These are phyloP conservation scores for Phytophthora cryptogea DNA, from an alignment of 352 stramenopile genomes.

Conservation along the genomic window DNA sequence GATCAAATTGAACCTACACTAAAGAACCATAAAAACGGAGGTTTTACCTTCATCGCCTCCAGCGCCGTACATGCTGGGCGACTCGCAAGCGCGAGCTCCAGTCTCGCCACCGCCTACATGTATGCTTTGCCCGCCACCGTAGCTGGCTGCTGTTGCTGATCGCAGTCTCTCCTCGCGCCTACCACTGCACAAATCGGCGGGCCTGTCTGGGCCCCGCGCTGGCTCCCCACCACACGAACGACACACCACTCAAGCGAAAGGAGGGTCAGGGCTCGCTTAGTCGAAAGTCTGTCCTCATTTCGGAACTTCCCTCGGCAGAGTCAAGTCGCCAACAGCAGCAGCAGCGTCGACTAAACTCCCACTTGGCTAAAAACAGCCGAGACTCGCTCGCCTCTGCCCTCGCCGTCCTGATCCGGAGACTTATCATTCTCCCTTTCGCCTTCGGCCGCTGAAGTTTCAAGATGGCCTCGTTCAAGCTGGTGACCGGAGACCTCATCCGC, in stretches of 20 bases:
- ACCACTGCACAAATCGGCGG: constrained; percentile 6
- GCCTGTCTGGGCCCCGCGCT: constrained; percentile 12
- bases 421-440: constrained; percentile 7
- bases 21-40: constrained; percentile 2
- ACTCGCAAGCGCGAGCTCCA: not conserved
- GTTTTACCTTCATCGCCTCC: not conserved
- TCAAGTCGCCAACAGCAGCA: constrained; percentile 11
- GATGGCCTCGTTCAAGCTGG: constrained; percentile 50
- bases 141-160: constrained; percentile 13
- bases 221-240: constrained; percentile 24
- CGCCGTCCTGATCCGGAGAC: constrained; percentile 11
- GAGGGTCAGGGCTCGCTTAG: constrained; percentile 15
- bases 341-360: not conserved
- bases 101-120: no score
- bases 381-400: not conserved
- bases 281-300: constrained; percentile 31
- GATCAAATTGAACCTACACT: not conserved
- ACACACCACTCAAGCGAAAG: constrained; percentile 5
- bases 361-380: constrained; percentile 21
- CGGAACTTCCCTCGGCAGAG: constrained; percentile 21
- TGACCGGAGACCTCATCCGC: constrained; percentile 63
- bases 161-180: not conserved
- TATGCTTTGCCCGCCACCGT: not conserved
- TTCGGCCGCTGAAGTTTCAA: not conserved
- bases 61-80: not conserved